These are phyloP conservation scores for Phlebiopsis gigantea DNA, from an alignment of 768 basidiomycete genomes.

Conservation along the genomic window DNA sequence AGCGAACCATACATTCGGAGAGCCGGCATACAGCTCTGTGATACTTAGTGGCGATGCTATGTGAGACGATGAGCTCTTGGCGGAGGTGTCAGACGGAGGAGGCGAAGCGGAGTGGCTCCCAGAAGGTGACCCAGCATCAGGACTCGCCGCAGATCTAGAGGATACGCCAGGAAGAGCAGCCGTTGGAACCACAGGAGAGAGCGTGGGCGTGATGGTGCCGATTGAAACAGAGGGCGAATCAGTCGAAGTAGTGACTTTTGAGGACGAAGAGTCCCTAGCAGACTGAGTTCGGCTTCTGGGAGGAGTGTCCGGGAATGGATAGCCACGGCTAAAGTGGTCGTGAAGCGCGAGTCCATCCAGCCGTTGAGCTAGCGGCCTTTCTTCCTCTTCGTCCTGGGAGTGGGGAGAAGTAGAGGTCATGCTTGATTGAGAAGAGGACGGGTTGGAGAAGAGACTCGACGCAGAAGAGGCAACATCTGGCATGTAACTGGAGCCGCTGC, in stretches of 20 bases:
- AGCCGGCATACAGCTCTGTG: constrained; percentile 19
- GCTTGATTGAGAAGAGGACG: background rate
- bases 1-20: constrained; percentile 17
- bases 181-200: background rate
- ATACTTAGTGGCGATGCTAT: constrained; percentile 13
- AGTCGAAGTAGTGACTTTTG: background rate
- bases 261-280: too few relatives aligned
- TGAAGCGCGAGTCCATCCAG: background rate
- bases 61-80: background rate
- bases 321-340: constrained; percentile 11
- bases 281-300: background rate
- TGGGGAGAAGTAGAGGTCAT: background rate
- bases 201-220: background rate
- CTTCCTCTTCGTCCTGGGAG: background rate
- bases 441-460: background rate
- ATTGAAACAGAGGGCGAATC: background rate
- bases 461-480: background rate
- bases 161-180: background rate
- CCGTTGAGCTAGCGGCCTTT: background rate
- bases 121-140: too few relatives aligned
- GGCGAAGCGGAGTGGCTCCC: background rate
- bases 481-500: background rate
- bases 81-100: background rate
- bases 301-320: constrained; percentile 20
- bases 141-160: background rate